Evolutionary conservation across 202 grass and related monocot genomes (phyloP).

Genomic region (Zoysia matrella): DNA sequence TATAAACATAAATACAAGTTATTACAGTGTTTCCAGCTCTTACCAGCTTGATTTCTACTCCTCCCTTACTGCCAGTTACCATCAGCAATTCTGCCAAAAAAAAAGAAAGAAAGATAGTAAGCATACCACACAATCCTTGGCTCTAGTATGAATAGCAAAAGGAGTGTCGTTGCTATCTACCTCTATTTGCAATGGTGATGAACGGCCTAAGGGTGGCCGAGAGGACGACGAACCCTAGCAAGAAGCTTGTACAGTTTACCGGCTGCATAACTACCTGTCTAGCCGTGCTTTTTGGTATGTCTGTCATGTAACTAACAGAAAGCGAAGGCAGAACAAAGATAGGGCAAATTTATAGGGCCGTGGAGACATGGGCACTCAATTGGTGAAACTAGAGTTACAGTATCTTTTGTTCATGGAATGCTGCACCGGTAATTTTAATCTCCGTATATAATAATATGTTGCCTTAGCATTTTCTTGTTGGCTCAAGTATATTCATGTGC

Average conservation of each 20-base stretch:
- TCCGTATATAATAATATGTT: conserved; percentile 29
- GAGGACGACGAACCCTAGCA: conserved; percentile 45
- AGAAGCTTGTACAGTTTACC: conserved; percentile 44
- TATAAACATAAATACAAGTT: background rate
- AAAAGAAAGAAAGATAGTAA: conserved; percentile 18
- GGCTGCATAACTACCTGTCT: conserved; percentile 51
- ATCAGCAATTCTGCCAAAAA: conserved; percentile 34
- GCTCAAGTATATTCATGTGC: conserved; percentile 49
- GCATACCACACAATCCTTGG: background rate
- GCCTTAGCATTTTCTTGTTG: conserved; percentile 41
- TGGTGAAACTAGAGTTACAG: conserved; percentile 58
- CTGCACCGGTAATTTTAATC: conserved; percentile 48
- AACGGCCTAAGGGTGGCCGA: conserved; percentile 39
- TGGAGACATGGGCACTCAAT: conserved; percentile 14
- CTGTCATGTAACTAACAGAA: conserved; percentile 42
- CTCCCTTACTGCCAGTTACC: conserved; percentile 8
- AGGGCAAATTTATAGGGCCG: conserved; percentile 41
- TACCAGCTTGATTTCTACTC: conserved; percentile 41
- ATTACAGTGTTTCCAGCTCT: background rate
- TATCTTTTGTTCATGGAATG: conserved; percentile 42
- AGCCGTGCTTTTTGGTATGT: conserved; percentile 46
- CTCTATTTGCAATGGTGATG: conserved; percentile 47
- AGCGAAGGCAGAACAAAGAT: conserved; percentile 33
- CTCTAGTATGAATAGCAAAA: conserved; percentile 8
- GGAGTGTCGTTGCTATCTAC: conserved; percentile 28